phyloP scores from a whole-genome alignment of 108 stramenopile species.

The Skeletonema menzelii region DNA sequence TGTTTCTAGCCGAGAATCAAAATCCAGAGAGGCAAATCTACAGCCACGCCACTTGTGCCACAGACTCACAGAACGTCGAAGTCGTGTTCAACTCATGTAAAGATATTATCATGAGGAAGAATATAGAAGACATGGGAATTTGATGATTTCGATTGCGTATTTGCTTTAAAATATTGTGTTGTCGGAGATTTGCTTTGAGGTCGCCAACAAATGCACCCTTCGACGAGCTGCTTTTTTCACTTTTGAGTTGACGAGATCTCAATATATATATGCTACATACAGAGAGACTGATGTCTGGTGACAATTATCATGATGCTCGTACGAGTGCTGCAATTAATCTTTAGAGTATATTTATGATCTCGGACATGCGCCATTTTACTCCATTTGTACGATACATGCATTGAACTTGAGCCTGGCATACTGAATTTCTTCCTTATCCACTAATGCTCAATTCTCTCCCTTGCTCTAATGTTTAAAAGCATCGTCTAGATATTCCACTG shows the following conservation, averaged over 20 bases:
- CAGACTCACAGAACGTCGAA: conserved; percentile 66
- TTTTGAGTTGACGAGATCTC: neutral
- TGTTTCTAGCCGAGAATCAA: conserved; percentile 58
- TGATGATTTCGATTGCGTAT: neutral
- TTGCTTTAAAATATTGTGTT: neutral
- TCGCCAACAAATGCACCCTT: neutral
- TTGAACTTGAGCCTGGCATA: too few relatives aligned
- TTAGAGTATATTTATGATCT: too few relatives aligned
- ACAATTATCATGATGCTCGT: too few relatives aligned
- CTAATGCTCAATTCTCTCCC: too few relatives aligned
- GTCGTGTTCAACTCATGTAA: conserved; percentile 84
- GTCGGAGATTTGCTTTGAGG: neutral
- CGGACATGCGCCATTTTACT: too few relatives aligned
- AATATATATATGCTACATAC: too few relatives aligned
- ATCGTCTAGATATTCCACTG: too few relatives aligned
- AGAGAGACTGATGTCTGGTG: too few relatives aligned
- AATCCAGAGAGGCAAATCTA: conserved; percentile 51
- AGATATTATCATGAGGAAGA: conserved; percentile 71
- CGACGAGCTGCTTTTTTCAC: neutral
- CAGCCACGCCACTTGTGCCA: conserved; percentile 73
- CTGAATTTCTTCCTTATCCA: too few relatives aligned
- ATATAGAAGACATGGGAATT: conserved; percentile 58
- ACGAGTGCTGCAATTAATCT: too few relatives aligned
- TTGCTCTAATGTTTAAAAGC: too few relatives aligned
- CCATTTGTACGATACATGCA: too few relatives aligned